phyloP scores from a whole-genome alignment of 2,329 filamentous ascomycete species.

The Claviceps sp. region DNA sequence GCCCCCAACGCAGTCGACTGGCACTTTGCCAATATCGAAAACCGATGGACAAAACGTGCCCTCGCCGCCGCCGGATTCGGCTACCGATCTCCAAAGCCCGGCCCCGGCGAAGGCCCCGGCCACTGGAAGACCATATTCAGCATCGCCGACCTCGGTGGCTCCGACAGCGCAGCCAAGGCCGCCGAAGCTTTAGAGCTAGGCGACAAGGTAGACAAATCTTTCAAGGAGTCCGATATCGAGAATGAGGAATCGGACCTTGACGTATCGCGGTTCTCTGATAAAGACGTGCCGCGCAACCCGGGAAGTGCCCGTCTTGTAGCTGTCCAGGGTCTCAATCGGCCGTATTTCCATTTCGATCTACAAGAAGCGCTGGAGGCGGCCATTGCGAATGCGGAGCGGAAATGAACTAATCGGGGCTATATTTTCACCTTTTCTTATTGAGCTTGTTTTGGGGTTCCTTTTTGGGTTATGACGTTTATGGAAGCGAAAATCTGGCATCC shows the following conservation, averaged over 20 bases:
- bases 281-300: conserved; percentile 15
- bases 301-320: conserved; percentile 21
- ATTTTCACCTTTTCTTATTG: background rate
- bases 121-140: conserved; percentile 71
- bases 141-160: conserved; percentile 73
- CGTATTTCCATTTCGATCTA: conserved; percentile 39
- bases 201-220: conserved; percentile 31
- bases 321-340: conserved; percentile 33
- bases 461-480: background rate
- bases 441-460: background rate
- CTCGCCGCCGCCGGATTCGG: conserved; percentile 42
- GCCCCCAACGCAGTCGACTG: conserved; percentile 30
- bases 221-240: conserved; percentile 16
- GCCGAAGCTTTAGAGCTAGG: conserved; percentile 39
- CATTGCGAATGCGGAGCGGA: conserved; percentile 20
- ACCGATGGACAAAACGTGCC: conserved; percentile 43
- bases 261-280: conserved; percentile 13
- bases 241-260: conserved; percentile 12
- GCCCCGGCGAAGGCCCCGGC: conserved; percentile 11
- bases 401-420: conserved; percentile 2
- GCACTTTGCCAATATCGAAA: conserved; percentile 39
- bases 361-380: conserved; percentile 34
- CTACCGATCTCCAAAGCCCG: conserved; percentile 19
- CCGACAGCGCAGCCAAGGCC: conserved; percentile 41
- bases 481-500: background rate